phyloP scores from a whole-genome alignment of 345 rosid species.

The Physaria fendleri region DNA sequence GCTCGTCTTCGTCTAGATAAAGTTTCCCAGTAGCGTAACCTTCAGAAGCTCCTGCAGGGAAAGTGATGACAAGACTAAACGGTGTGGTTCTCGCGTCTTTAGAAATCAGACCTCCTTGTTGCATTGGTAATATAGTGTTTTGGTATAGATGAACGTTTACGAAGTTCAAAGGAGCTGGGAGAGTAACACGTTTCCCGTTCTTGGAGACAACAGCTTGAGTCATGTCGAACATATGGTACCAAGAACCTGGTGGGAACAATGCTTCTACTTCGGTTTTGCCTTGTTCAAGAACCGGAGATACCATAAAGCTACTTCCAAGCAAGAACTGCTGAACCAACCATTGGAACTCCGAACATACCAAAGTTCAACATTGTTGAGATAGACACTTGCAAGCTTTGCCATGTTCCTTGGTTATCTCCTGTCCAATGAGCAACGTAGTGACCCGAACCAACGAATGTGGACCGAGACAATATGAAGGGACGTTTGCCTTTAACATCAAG shows the following conservation, averaged over 20 bases:
- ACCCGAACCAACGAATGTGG: conserved; percentile 90
- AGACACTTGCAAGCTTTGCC: conserved; percentile 85
- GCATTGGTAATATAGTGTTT: conserved; percentile 80
- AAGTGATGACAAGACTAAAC: conserved; percentile 58
- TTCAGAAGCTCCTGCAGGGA: conserved; percentile 60
- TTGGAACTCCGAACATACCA: conserved; percentile 88
- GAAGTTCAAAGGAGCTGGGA: conserved; percentile 68
- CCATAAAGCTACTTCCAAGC: conserved; percentile 79
- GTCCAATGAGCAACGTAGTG: conserved; percentile 96
- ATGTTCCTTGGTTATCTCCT: conserved; percentile 87
- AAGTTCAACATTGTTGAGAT: conserved; percentile 86
- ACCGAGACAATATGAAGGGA: conserved; percentile 79
- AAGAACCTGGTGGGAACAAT: conserved; percentile 82
- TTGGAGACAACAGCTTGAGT: conserved; percentile 45
- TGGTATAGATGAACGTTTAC: conserved; percentile 86
- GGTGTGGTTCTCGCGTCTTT: conserved; percentile 88
- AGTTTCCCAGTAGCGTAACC: conserved; percentile 74
- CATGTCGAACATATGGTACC: conserved; percentile 86
- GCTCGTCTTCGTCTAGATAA: too few relatives aligned
- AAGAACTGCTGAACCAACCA: conserved; percentile 99
- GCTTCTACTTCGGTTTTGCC: conserved; percentile 67
- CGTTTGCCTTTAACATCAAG: conserved; percentile 65
- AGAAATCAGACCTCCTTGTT: conserved; percentile 77
- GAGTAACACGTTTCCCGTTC: conserved; percentile 47
- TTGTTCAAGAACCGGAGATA: conserved; percentile 84